Conservation (phyloP, 768 basidiomycete species). For the Tephrocybe rancida region DNA sequence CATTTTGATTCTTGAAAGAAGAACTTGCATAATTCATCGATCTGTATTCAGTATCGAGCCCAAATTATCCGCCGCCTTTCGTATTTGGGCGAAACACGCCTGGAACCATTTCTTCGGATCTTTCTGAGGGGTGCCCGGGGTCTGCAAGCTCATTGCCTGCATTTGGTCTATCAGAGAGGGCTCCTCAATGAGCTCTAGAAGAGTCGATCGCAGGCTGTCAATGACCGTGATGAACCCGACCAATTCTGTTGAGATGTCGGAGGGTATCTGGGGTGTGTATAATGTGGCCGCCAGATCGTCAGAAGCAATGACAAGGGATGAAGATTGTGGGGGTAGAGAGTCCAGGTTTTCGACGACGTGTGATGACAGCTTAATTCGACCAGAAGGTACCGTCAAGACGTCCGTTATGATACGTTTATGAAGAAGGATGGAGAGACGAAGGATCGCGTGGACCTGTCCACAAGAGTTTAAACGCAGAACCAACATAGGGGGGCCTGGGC, state of each 20-base stretch:
- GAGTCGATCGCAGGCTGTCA: slow-evolving; percentile 32
- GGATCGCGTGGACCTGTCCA: slow-evolving; percentile 55
- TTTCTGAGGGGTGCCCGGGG: slow-evolving; percentile 21
- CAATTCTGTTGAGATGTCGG: slow-evolving; percentile 41
- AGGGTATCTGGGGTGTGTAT: slow-evolving; percentile 62
- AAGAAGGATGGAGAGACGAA: slow-evolving; percentile 61
- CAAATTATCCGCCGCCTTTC: slow-evolving; percentile 38
- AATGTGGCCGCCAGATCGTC: slow-evolving; percentile 73
- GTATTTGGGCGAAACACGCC: slow-evolving; percentile 65
- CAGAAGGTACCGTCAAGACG: slow-evolving; percentile 37
- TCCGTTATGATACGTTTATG: slow-evolving; percentile 63
- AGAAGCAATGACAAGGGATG: slow-evolving; percentile 50
- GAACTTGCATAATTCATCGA: background rate
- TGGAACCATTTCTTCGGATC: slow-evolving; percentile 62
- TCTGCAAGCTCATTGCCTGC: slow-evolving; percentile 22
- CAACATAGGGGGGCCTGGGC: background rate
- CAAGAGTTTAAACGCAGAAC: background rate
- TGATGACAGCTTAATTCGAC: slow-evolving; percentile 15
- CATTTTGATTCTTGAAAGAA: background rate
- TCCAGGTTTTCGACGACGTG: slow-evolving; percentile 43
- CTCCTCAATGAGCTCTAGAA: slow-evolving; percentile 26
- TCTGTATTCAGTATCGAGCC: slow-evolving; percentile 24
- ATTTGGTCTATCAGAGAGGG: slow-evolving; percentile 31
- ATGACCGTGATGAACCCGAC: slow-evolving; percentile 38
- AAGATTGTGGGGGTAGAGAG: slow-evolving; percentile 49